These are phyloP conservation scores for Auricularia cornea DNA, from an alignment of 768 basidiomycete species.

Conservation along the genomic window DNA sequence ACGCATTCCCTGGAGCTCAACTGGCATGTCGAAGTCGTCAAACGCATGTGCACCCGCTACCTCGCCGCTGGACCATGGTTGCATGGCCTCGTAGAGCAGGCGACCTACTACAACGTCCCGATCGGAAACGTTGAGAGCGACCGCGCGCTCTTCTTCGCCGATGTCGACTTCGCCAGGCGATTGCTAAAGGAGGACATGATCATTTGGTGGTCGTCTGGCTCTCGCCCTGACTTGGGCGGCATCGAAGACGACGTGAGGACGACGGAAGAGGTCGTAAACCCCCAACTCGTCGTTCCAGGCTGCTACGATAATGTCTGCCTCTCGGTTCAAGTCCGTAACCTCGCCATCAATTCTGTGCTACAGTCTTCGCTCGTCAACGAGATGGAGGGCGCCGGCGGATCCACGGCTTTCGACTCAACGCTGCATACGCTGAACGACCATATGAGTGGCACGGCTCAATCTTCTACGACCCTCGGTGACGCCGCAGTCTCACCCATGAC, in stretches of 20 bases:
- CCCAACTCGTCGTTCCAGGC: conserved; percentile 78
- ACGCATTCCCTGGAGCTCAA: conserved; percentile 74
- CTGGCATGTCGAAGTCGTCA: conserved; percentile 78
- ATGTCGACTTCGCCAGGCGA: conserved; percentile 84
- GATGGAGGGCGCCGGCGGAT: conserved; percentile 88
- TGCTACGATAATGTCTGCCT: conserved; percentile 91
- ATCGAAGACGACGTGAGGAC: conserved; percentile 78
- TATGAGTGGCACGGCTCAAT: conserved; percentile 52
- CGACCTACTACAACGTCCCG: conserved; percentile 89
- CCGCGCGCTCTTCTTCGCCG: conserved; percentile 77
- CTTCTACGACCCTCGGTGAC: conserved; percentile 80
- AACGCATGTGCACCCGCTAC: conserved; percentile 81
- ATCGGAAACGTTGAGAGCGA: conserved; percentile 90
- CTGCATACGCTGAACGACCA: conserved; percentile 90
- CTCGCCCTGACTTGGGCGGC: conserved; percentile 88
- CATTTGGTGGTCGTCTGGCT: conserved; percentile 92
- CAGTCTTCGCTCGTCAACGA: conserved; percentile 96
- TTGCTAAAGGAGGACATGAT: conserved; percentile 82
- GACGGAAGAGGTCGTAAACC: conserved; percentile 68
- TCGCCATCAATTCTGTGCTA: conserved; percentile 88
- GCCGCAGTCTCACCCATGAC: conserved; percentile 80
- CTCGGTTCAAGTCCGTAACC: conserved; percentile 80
- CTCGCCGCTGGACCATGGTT: conserved; percentile 72
- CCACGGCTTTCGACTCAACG: conserved; percentile 89
- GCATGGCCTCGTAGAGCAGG: conserved; percentile 66